Conservation (phyloP, 2,329 filamentous ascomycete genomes). For the Aplosporella prunicola region DNA sequence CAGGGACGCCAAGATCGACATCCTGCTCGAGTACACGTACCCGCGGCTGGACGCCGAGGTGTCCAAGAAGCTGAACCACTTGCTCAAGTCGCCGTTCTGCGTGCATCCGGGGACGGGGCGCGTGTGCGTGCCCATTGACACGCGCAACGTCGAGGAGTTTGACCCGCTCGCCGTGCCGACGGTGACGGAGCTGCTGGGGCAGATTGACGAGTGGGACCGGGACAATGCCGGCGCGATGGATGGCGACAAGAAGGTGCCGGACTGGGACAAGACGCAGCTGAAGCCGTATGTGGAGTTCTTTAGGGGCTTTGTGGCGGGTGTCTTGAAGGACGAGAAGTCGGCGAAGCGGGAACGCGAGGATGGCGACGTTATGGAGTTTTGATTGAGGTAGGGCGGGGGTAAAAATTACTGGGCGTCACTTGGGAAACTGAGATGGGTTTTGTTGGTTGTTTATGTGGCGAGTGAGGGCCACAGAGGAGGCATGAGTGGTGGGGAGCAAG, state of each 20-base stretch:
- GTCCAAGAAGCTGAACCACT: constrained; percentile 94
- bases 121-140: constrained; percentile 92
- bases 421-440: too few species aligned
- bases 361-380: constrained; percentile 57
- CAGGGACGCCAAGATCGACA: constrained; percentile 85
- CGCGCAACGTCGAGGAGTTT: constrained; percentile 63
- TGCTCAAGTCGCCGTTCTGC: constrained; percentile 94
- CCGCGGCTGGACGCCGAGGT: constrained; percentile 94
- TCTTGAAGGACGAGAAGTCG: constrained; percentile 64
- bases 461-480: too few species aligned
- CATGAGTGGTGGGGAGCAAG: too few species aligned
- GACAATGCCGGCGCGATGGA: constrained; percentile 27
- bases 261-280: constrained; percentile 96
- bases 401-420: too few species aligned
- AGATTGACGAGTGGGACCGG: constrained; percentile 76
- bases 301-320: constrained; percentile 62
- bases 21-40: constrained; percentile 96
- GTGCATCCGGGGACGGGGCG: constrained; percentile 89
- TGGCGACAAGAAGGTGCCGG: constrained; percentile 49
- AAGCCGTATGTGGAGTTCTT: constrained; percentile 91
- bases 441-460: too few species aligned
- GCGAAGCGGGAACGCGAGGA: constrained; percentile 48
- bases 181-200: constrained; percentile 66
- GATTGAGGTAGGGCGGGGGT: too few species aligned
- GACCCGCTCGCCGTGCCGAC: constrained; percentile 85